These are phyloP conservation scores for Orobanche coerulescens DNA, from an alignment of 257 asterid species.

Conservation along the genomic window DNA sequence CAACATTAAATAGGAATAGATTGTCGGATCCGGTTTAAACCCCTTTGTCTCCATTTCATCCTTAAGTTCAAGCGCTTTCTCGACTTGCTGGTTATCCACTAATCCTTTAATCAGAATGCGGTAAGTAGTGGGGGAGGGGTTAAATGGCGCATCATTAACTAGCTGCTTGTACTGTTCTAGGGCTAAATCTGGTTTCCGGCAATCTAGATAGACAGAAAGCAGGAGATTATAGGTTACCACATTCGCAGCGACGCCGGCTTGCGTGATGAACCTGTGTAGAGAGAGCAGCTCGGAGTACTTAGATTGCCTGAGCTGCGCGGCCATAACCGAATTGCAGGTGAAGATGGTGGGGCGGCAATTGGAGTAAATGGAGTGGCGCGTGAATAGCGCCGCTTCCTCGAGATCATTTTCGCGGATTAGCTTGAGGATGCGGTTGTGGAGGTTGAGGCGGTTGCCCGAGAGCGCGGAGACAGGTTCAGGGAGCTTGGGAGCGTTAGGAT, in stretches of 20 bases:
- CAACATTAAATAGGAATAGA: constrained; percentile 67
- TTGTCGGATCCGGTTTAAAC: constrained; percentile 42
- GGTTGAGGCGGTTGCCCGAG: constrained; percentile 66
- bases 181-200: constrained; percentile 72
- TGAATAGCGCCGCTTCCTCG: constrained; percentile 83
- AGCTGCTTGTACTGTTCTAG: constrained; percentile 78
- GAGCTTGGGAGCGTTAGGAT: constrained; percentile 79
- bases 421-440: constrained; percentile 67
- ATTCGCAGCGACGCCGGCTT: constrained; percentile 75
- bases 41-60: constrained; percentile 66
- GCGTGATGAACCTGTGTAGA: constrained; percentile 80
- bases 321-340: constrained; percentile 80
- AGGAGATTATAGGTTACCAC: constrained; percentile 66
- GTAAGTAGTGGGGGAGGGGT: constrained; percentile 66
- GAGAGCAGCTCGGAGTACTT: constrained; percentile 74
- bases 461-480: constrained; percentile 74
- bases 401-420: constrained; percentile 86
- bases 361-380: constrained; percentile 91
- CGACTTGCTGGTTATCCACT: constrained; percentile 53
- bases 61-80: constrained; percentile 59
- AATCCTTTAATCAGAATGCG: constrained; percentile 69
- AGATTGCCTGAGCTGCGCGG: constrained; percentile 78
- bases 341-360: constrained; percentile 83
- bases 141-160: constrained; percentile 58
- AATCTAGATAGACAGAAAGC: constrained; percentile 67